phyloP scores from a whole-genome alignment of 192 early-diverging fungal species.

The Coemansia sp. region DNA sequence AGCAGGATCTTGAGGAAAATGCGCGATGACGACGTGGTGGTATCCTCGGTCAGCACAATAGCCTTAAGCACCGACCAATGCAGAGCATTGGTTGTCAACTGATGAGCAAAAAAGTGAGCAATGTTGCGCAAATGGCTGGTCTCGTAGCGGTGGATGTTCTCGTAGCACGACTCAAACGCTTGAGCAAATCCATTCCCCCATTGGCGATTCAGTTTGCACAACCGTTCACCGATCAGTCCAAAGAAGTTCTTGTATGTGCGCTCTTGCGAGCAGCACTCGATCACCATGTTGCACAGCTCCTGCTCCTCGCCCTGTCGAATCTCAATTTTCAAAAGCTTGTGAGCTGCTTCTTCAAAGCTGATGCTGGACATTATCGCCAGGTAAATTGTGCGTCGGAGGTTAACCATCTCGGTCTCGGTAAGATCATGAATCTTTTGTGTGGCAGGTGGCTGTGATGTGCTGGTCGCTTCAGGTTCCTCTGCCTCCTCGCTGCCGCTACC shows the following conservation, averaged over 20 bases:
- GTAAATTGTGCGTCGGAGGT: slow-evolving; percentile 88
- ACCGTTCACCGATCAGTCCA: slow-evolving; percentile 90
- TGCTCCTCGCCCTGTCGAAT: slow-evolving; percentile 84
- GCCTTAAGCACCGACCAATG: slow-evolving; percentile 78
- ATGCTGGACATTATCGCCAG: slow-evolving; percentile 93
- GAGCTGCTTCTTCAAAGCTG: slow-evolving; percentile 93
- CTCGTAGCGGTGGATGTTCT: slow-evolving; percentile 90
- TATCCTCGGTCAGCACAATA: slow-evolving; percentile 86
- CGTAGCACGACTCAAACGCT: slow-evolving; percentile 80
- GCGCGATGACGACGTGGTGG: slow-evolving; percentile 93
- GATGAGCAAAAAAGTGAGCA: slow-evolving; percentile 87
- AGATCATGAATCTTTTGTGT: slow-evolving; percentile 72
- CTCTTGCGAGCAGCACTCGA: slow-evolving; percentile 96
- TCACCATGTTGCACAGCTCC: slow-evolving; percentile 94
- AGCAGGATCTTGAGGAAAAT: slow-evolving; percentile 97
- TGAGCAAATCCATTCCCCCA: slow-evolving; percentile 81
- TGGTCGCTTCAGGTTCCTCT: slow-evolving; percentile 15
- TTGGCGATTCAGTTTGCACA: slow-evolving; percentile 75
- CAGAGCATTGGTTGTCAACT: slow-evolving; percentile 80
- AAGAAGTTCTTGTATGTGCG: slow-evolving; percentile 92
- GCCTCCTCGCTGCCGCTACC: slow-evolving; percentile 25
- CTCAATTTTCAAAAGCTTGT: slow-evolving; percentile 89
- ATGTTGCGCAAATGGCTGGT: slow-evolving; percentile 92
- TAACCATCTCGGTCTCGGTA: slow-evolving; percentile 87
- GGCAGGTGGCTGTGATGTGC: slow-evolving; percentile 13